phyloP scores from a whole-genome alignment of 2,329 filamentous ascomycete species.

The Xylaria sp. region DNA sequence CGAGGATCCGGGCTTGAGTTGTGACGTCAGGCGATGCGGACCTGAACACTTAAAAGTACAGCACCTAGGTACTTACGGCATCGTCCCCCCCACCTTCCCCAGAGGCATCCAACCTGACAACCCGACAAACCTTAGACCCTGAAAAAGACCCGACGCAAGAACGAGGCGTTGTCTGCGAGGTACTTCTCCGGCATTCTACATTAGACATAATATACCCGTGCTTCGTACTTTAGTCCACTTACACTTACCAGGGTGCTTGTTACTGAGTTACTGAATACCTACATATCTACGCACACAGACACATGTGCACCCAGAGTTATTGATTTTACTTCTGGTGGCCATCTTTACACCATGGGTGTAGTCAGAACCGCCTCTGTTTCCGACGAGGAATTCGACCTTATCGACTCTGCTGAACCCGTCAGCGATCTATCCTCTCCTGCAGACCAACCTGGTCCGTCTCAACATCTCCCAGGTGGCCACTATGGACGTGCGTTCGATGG shows the following conservation, averaged over 20 bases:
- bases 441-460: not conserved
- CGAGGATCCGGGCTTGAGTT: not conserved
- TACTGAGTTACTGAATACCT: not conserved
- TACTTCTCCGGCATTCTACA: not conserved
- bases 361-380: constrained; percentile 26
- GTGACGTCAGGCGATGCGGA: constrained; percentile 21
- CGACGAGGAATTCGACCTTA: constrained; percentile 36
- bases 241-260: not conserved
- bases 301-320: constrained; percentile 5
- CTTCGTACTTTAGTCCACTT: not conserved
- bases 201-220: too few species aligned
- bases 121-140: constrained; percentile 18
- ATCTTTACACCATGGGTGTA: constrained; percentile 20
- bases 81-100: constrained; percentile 1
- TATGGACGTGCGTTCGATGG: constrained; percentile 26
- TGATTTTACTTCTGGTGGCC: not conserved
- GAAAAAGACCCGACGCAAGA: not conserved
- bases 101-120: constrained; percentile 4
- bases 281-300: not conserved
- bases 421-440: constrained; percentile 32
- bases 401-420: constrained; percentile 31
- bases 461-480: constrained; percentile 24
- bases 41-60: not conserved
- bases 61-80: not conserved
- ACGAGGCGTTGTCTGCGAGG: not conserved